Evolutionary conservation across 495 filamentous ascomycete genomes (phyloP).

Genomic region (Hypoxylon fuscum): DNA sequence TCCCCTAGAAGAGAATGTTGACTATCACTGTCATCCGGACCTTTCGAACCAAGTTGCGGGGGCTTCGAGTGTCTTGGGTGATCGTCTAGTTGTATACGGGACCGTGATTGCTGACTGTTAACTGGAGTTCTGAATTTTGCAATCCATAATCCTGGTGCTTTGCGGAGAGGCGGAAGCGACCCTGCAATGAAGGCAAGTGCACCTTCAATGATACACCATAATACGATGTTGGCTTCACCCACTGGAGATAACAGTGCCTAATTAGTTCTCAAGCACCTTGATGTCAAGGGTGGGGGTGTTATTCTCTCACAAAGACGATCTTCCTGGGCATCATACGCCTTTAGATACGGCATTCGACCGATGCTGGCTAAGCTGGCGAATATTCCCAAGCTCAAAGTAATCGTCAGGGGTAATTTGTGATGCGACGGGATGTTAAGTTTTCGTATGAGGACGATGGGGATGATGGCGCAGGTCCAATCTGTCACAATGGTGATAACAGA

Average conservation of each 20-base stretch:
- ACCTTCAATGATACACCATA: slow-evolving; percentile 6
- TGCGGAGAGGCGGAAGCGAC: slow-evolving; percentile 6
- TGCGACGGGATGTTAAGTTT: slow-evolving; percentile 4
- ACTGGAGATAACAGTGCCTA: neutral
- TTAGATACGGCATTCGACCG: slow-evolving; percentile 9
- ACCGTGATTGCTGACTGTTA: neutral
- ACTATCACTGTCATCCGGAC: neutral
- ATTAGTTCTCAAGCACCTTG: too few relatives aligned
- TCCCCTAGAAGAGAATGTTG: neutral
- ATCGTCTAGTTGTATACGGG: neutral
- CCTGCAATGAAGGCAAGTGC: slow-evolving; percentile 8
- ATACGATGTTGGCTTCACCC: slow-evolving; percentile 1
- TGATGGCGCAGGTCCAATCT: slow-evolving; percentile 21
- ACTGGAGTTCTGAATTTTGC: neutral
- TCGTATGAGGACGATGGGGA: slow-evolving; percentile 4
- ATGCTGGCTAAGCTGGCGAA: slow-evolving; percentile 12
- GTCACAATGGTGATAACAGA: slow-evolving; percentile 11
- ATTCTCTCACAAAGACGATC: slow-evolving; percentile 9
- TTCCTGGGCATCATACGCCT: slow-evolving; percentile 5
- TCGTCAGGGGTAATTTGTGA: slow-evolving; percentile 4
- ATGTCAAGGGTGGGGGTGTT: too few relatives aligned
- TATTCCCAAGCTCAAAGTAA: slow-evolving; percentile 11
- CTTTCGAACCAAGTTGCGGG: neutral
- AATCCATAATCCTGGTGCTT: slow-evolving; percentile 1
- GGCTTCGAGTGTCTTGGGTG: neutral